Evolutionary conservation across 78 protist species (phyloP).

Genomic region (Dictyostelium capitatum): DNA sequence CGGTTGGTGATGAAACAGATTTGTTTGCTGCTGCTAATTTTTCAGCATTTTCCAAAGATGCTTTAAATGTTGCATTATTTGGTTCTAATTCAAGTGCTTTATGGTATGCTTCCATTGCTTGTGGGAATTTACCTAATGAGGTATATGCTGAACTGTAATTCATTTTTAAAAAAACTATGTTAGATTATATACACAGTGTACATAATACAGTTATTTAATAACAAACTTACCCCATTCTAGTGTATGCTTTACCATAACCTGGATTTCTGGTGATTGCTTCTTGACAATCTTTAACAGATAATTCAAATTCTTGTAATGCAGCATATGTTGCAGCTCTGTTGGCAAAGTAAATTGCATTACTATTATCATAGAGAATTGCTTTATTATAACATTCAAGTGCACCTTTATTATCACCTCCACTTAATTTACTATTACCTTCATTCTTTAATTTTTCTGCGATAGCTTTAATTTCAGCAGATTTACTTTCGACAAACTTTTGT

Average conservation of each 20-base stretch:
- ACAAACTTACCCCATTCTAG: conserved; percentile 62
- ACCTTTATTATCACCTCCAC: conserved; percentile 29
- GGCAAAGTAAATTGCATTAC: conserved; percentile 73
- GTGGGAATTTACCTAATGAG: conserved; percentile 31
- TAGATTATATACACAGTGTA: no score
- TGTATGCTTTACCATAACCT: conserved; percentile 52
- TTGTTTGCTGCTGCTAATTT: not conserved
- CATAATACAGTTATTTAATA: no score
- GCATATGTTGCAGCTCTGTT: conserved; percentile 41
- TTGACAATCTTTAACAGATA: conserved; percentile 45
- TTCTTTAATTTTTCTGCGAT: conserved; percentile 52
- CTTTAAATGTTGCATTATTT: conserved; percentile 55
- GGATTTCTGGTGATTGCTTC: conserved; percentile 59
- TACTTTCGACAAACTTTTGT: conserved; percentile 51
- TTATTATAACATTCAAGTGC: conserved; percentile 52
- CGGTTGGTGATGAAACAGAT: not conserved
- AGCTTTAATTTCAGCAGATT: conserved; percentile 48
- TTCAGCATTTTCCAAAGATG: conserved; percentile 51
- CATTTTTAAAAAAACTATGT: not conserved
- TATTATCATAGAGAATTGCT: conserved; percentile 49
- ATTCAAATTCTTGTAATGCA: conserved; percentile 30
- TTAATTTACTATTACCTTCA: conserved; percentile 49
- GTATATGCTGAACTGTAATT: conserved; percentile 45
- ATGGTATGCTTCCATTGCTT: conserved; percentile 54
- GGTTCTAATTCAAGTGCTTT: conserved; percentile 66